Percentiles rank a stretch among this genome's conserved stretches.
Evolutionary conservation across 768 basidiomycete species (phyloP).

Genomic region (Coprinopsis sp.): DNA sequence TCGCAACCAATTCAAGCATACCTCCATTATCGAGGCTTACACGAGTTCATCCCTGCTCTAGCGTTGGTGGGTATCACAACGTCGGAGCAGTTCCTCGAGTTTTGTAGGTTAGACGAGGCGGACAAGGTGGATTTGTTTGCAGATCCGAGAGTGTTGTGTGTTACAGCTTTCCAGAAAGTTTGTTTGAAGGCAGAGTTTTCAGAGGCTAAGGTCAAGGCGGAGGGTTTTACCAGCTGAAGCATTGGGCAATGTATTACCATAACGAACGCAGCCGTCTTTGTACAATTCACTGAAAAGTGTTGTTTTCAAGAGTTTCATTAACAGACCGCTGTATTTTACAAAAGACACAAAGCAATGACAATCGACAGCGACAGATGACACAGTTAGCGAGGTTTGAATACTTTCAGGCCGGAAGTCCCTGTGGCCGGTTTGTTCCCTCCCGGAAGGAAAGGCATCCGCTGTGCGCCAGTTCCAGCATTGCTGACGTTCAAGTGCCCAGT

Average conservation of each 20-base stretch:
- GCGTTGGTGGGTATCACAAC: slow-evolving; percentile 19
- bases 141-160: neutral
- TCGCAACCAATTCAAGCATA: slow-evolving; percentile 13
- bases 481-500: neutral
- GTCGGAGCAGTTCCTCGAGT: slow-evolving; percentile 16
- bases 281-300: no score
- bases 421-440: neutral
- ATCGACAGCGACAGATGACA: slow-evolving; percentile 18
- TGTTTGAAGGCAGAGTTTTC: slow-evolving; percentile 6
- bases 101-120: slow-evolving; percentile 7
- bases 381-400: slow-evolving; percentile 15
- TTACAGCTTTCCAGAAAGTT: slow-evolving; percentile 4
- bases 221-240: neutral
- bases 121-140: slow-evolving; percentile 4
- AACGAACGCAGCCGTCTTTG: no score
- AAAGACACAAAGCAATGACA: slow-evolving; percentile 20
- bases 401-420: neutral
- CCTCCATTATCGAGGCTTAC: slow-evolving; percentile 16
- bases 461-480: neutral
- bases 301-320: no score
- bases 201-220: no score
- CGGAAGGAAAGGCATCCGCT: neutral
- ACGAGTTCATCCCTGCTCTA: slow-evolving; percentile 25
- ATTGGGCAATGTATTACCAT: neutral
- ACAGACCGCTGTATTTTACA: slow-evolving; percentile 27